Evolutionary conservation across 495 filamentous ascomycete genomes (phyloP).

Genomic region (Apodospora peruviana): DNA sequence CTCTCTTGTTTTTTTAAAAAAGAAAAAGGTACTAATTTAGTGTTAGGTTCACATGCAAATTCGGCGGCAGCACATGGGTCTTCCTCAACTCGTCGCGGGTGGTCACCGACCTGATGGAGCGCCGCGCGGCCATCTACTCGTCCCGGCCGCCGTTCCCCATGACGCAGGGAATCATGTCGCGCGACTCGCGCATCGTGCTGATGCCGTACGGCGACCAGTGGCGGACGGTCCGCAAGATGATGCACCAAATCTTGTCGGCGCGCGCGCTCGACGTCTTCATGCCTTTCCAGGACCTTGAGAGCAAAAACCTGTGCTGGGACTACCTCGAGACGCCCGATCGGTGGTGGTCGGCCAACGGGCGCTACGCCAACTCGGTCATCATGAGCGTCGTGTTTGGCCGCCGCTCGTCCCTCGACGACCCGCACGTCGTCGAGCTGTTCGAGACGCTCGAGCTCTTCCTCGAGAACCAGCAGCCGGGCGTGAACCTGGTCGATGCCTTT

Average conservation of each 20-base stretch:
- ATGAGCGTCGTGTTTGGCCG: constrained; percentile 16
- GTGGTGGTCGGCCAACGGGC: constrained; percentile 22
- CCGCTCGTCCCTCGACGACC: constrained; percentile 25
- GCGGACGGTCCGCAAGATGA: constrained; percentile 26
- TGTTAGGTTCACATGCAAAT: neutral
- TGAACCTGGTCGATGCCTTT: neutral
- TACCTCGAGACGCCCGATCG: constrained; percentile 29
- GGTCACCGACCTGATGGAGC: constrained; percentile 26
- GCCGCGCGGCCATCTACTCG: constrained; percentile 23
- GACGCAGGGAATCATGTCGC: constrained; percentile 20
- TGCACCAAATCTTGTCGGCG: constrained; percentile 31
- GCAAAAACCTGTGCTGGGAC: constrained; percentile 17
- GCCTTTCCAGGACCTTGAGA: constrained; percentile 18
- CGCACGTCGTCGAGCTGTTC: constrained; percentile 13
- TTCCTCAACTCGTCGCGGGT: constrained; percentile 30
- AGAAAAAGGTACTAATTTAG: neutral
- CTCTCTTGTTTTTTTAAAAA: too few relatives aligned
- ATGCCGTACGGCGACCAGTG: constrained; percentile 23
- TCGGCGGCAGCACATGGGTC: constrained; percentile 21
- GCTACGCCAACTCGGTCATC: constrained; percentile 13
- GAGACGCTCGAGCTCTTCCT: neutral
- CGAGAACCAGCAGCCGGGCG: neutral
- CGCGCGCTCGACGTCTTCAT: constrained; percentile 19
- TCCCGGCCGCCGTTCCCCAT: constrained; percentile 23
- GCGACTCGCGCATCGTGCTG: constrained; percentile 16